A percentile compares a stretch with the other conserved stretches of the same genome.
Conservation (phyloP, 2,329 filamentous ascomycete genomes). For the Cadophora sp. region DNA sequence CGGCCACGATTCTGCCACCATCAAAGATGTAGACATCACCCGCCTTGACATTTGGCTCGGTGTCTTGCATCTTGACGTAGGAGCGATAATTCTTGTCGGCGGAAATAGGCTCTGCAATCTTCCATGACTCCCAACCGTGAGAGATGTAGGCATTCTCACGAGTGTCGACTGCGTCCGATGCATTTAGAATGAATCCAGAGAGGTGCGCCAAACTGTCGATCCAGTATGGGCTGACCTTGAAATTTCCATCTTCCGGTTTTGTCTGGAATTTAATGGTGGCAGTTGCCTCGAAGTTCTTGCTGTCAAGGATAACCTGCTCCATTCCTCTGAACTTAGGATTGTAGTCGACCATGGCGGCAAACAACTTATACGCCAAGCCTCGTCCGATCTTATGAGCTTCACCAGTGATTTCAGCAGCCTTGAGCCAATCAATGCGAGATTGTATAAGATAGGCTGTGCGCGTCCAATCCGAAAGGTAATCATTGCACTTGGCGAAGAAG, state of each 20-base stretch:
- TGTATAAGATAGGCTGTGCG: slow-evolving; percentile 74
- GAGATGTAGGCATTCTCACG: slow-evolving; percentile 63
- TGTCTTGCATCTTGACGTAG: slow-evolving; percentile 66
- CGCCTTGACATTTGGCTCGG: slow-evolving; percentile 56
- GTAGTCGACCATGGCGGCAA: slow-evolving; percentile 64
- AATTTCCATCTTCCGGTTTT: slow-evolving; percentile 52
- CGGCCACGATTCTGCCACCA: slow-evolving; percentile 38
- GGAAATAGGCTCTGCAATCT: slow-evolving; percentile 55
- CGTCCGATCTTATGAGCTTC: slow-evolving; percentile 75
- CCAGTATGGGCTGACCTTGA: slow-evolving; percentile 62
- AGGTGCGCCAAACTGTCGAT: slow-evolving; percentile 65
- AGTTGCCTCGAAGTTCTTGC: slow-evolving; percentile 49
- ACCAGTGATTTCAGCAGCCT: slow-evolving; percentile 66
- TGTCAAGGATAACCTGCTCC: slow-evolving; percentile 60
- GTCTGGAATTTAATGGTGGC: slow-evolving; percentile 51
- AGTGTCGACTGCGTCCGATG: slow-evolving; percentile 61
- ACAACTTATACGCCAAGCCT: slow-evolving; percentile 79
- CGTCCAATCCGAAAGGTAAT: slow-evolving; percentile 70
- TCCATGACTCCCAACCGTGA: slow-evolving; percentile 63
- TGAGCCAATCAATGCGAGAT: slow-evolving; percentile 62
- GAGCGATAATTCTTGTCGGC: slow-evolving; percentile 57
- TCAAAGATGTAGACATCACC: slow-evolving; percentile 63
- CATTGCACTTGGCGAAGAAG: slow-evolving; percentile 63
- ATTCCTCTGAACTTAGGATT: slow-evolving; percentile 60
- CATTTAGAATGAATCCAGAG: slow-evolving; percentile 67